Conservation (phyloP, 2,329 filamentous ascomycete genomes). For the Trichoderma oligosporum region DNA sequence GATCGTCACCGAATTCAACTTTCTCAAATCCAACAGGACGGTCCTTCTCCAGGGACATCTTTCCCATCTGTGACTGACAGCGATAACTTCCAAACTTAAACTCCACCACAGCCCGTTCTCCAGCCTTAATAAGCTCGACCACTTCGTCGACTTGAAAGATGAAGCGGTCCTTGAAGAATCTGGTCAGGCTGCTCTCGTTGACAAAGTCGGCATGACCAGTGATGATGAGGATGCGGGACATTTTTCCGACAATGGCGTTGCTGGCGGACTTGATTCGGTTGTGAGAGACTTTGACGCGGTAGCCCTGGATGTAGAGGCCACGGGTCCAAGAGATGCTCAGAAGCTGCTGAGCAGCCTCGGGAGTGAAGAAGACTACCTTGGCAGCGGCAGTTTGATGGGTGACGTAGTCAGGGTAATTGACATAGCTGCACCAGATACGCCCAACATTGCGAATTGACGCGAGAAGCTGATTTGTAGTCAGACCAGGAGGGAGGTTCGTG, state of each 20-base stretch:
- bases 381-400: slow-evolving; percentile 41
- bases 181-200: slow-evolving; percentile 38
- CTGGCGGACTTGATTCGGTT: slow-evolving; percentile 46
- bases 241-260: slow-evolving; percentile 27
- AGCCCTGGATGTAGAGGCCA: slow-evolving; percentile 37
- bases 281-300: slow-evolving; percentile 38
- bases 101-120: slow-evolving; percentile 39
- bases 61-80: slow-evolving; percentile 51
- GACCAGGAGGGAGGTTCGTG: slow-evolving; percentile 45
- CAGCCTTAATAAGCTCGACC: slow-evolving; percentile 29
- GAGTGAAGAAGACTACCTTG: slow-evolving; percentile 49
- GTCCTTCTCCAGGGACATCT: slow-evolving; percentile 38
- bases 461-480: slow-evolving; percentile 44
- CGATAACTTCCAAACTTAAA: slow-evolving; percentile 54
- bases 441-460: slow-evolving; percentile 43
- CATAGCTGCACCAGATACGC: slow-evolving; percentile 49
- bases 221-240: slow-evolving; percentile 50
- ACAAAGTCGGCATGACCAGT: slow-evolving; percentile 43
- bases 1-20: slow-evolving; percentile 39
- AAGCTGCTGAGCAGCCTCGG: slow-evolving; percentile 36
- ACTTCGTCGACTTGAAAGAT: slow-evolving; percentile 47
- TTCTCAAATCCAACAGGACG: slow-evolving; percentile 34
- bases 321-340: slow-evolving; percentile 25
- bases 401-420: slow-evolving; percentile 45
- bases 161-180: slow-evolving; percentile 43